These are phyloP conservation scores for Naganishia kalamii DNA, from an alignment of 768 basidiomycete genomes.

Conservation along the genomic window DNA sequence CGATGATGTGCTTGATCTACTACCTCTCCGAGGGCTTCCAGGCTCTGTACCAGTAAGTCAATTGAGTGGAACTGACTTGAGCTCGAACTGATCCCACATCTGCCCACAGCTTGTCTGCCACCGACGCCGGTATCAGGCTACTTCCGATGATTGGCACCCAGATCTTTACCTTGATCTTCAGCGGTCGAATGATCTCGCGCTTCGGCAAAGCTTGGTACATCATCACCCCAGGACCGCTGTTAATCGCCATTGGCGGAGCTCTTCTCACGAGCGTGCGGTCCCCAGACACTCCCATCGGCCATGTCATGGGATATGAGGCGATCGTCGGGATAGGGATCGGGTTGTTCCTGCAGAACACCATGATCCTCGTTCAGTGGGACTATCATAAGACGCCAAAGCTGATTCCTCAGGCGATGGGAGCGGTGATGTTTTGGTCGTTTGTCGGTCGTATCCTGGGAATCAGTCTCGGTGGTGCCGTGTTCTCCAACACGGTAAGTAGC, in stretches of 20 bases:
- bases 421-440: conserved; percentile 45
- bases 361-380: conserved; percentile 49
- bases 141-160: conserved; percentile 45
- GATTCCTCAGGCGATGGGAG: conserved; percentile 45
- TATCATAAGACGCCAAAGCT: conserved; percentile 40
- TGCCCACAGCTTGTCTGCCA: conserved; percentile 26
- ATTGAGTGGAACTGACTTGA: conserved; percentile 13
- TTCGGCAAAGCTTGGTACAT: conserved; percentile 47
- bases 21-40: conserved; percentile 32
- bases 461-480: conserved; percentile 44
- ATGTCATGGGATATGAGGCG: conserved; percentile 47
- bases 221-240: conserved; percentile 45
- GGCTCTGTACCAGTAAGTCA: conserved; percentile 26
- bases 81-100: not conserved
- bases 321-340: conserved; percentile 50
- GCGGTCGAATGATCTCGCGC: conserved; percentile 35
- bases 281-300: conserved; percentile 30
- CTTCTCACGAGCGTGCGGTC: conserved; percentile 45
- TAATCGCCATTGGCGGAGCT: conserved; percentile 46
- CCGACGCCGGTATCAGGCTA: conserved; percentile 44
- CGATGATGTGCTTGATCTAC: conserved; percentile 43
- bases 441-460: conserved; percentile 46
- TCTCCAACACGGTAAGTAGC: conserved; percentile 43
- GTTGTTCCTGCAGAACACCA: conserved; percentile 43
- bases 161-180: conserved; percentile 41